Evolutionary conservation across 768 basidiomycete species (phyloP), one percentile per base, ranked within the genome.

Genomic region (Guyanaporus albipodus): DNA sequence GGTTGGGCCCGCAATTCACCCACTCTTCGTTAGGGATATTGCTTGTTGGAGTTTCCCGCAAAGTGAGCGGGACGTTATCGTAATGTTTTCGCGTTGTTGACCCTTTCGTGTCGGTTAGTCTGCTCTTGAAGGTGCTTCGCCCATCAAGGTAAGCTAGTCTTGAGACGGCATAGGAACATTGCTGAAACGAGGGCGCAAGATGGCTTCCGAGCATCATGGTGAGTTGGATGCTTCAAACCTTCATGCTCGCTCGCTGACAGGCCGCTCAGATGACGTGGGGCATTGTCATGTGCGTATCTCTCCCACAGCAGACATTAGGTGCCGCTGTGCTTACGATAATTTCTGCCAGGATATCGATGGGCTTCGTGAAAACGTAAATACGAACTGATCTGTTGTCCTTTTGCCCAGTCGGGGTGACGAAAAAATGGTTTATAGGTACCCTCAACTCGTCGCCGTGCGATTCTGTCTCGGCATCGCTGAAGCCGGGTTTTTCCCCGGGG

Each of bases 31-130:
- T 24, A 46, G 44, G 37, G 37, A 4, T 46, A 46, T 23, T 6
- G 29, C 11, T 0, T 46, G 22, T 19, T 31, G n/a, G 44, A 38
- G 12, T 38, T 29, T 15, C 44, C 85, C 0, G 76, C 82, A 22
- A 88, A 87, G 83, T 85, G 49, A 28, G 54, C 29, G 3, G 2
- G 19, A 4, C 8, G 17, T 22, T 31, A 0, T 8, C 1, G 2
- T 6, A 14, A 10, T 24, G 22, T 8, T 12, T 22, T 17, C 14
- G 1, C 15, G 0, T 0, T 27, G 32, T 11, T 43, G 6, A 57
- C 19, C 7, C 40, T 21, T 2, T 8, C 44, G 4, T 45, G 22
- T 22, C 38, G 38, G 44, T 46, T 24, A 12, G 44, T 32, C 14
- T 32, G 22, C 21, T 32, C 6, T n/a, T 26, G 22, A 9, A 28